phyloP scores from a whole-genome alignment of 2,329 filamentous ascomycete genomes.

The Amesomyces nigricolor region DNA sequence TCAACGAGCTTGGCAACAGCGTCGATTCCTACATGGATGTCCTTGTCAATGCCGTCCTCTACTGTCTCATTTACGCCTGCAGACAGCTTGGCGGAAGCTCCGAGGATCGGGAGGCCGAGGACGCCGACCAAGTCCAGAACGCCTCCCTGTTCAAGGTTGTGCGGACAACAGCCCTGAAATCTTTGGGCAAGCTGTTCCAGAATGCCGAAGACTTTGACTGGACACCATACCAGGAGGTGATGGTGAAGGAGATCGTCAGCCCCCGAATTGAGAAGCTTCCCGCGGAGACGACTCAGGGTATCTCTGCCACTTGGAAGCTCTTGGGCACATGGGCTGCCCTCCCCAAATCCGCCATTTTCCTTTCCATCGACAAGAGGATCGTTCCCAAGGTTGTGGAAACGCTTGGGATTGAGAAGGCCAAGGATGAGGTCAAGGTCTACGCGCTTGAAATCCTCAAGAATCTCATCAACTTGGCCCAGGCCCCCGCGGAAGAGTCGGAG shows the following conservation, averaged over 20 bases:
- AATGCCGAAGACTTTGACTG: constrained; percentile 67
- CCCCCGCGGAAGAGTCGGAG: constrained; percentile 50
- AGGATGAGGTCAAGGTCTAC: constrained; percentile 81
- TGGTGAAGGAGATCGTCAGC: constrained; percentile 70
- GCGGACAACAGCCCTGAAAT: constrained; percentile 72
- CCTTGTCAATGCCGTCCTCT: constrained; percentile 71
- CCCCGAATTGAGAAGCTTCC: constrained; percentile 74
- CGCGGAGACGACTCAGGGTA: constrained; percentile 78
- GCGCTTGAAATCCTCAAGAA: constrained; percentile 70
- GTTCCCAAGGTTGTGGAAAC: constrained; percentile 67
- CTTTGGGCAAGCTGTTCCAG: constrained; percentile 70
- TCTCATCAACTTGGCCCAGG: constrained; percentile 55
- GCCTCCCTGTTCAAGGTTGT: constrained; percentile 60
- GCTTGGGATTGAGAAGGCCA: constrained; percentile 56
- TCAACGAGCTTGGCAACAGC: constrained; percentile 74
- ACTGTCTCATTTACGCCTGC: constrained; percentile 70
- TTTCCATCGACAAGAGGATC: constrained; percentile 57
- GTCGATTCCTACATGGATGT: constrained; percentile 61
- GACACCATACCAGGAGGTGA: constrained; percentile 61
- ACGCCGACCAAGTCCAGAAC: constrained; percentile 39
- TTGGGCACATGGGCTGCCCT: constrained; percentile 75
- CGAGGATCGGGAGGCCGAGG: constrained; percentile 36
- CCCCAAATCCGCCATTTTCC: constrained; percentile 59
- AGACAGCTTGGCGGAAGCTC: constrained; percentile 37
- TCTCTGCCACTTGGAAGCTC: constrained; percentile 76